phyloP scores from a whole-genome alignment of 108 stramenopile species.

The Aurantiochytrium sp. region DNA sequence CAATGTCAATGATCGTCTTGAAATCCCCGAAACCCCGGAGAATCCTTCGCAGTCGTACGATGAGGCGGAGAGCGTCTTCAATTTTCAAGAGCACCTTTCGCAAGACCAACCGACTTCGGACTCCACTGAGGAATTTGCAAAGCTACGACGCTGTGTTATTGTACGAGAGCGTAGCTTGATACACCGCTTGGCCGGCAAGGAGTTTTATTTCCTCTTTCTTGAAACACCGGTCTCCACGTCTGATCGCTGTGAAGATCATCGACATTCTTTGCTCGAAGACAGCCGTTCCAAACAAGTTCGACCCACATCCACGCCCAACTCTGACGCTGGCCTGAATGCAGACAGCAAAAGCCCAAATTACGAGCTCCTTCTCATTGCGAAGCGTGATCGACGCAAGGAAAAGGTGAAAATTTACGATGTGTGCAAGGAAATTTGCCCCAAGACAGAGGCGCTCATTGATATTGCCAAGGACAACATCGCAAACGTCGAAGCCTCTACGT shows the following conservation, averaged over 20 bases:
- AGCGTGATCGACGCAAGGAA: neutral
- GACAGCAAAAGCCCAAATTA: neutral
- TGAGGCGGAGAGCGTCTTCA: neutral
- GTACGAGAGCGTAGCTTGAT: neutral
- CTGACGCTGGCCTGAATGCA: no score
- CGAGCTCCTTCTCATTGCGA: neutral
- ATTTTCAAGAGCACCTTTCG: neutral
- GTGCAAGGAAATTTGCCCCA: neutral
- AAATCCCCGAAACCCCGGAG: neutral
- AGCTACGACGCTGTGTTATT: neutral
- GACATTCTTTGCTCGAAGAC: no score
- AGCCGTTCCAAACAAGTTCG: no score
- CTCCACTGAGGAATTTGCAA: neutral
- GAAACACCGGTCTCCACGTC: neutral
- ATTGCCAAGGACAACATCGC: neutral
- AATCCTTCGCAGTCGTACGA: neutral
- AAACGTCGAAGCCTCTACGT: neutral
- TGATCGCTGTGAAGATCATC: neutral
- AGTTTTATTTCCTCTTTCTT: neutral
- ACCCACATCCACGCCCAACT: no score
- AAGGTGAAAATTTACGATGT: neutral
- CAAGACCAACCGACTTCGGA: no score
- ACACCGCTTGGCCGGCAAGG: neutral
- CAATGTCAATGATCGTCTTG: neutral
- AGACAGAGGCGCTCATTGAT: neutral